Base-by-base conservation (phyloP, 2,329 filamentous ascomycete genomes). In the Sphaceloma murrayae region DNA sequence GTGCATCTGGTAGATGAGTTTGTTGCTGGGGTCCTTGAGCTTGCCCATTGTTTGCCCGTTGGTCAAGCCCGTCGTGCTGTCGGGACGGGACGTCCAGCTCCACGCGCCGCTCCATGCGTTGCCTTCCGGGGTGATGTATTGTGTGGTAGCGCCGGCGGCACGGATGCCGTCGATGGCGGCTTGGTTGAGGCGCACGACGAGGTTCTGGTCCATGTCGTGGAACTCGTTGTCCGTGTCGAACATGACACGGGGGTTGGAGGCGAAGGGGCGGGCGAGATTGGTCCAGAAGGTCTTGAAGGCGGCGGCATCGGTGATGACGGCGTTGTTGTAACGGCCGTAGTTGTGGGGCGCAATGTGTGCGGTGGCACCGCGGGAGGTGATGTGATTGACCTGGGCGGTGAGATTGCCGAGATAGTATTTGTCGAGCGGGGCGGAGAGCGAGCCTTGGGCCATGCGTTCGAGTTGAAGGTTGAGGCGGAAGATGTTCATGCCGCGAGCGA, bases 71-170 rank as follows among this genome's bases (percentile, higher is more conserved):
- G 59, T 60, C 2, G 57, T 66, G 10, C 31, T 17, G 21, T 67
- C 61, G 48, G 65, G 63, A 38, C 58, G 52, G 5, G 56, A 56
- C n/a, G 57, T 62, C 73, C 73, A 75, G 6, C 68, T 71, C 67
- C 65, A 69, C 13, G 67, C 67, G 17, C 66, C 66, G 9, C 59
- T 60, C 54, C 58, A 75, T 11, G 62, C 61, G 56, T 73, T 75
- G 46, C 74, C 74, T 51, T 77, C 74, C 13, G 73, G 72, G n/a
- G 73, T 75, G 54, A 78, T 77, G 57, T 71, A 73, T 52, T 77
- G 74, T n/a, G 52, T 56, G 0, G 53, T 65, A 2, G 66, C 67
- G 19, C 66, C 67, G 1, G 64, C 62, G 16, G 58, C 61, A 21
- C 67, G 62, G 45, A 69, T 61, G n/a, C 64, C 66, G 45, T 67